A percentile compares a stretch with the other conserved stretches of the same genome.
Conservation (phyloP, 768 basidiomycete species). For the Rhizopogon salebrosus region DNA sequence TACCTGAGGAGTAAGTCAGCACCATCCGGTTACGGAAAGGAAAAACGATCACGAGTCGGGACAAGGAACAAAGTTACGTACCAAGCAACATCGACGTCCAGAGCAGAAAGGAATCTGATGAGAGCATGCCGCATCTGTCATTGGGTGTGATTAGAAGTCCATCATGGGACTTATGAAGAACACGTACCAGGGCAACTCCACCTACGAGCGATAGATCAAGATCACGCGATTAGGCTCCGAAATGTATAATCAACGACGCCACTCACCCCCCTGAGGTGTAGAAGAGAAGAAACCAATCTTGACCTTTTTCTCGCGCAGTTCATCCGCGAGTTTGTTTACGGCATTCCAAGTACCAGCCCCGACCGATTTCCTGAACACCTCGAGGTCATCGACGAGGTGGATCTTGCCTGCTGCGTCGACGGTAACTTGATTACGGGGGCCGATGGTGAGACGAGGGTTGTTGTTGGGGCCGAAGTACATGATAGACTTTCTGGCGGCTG, state of each 20-base stretch:
- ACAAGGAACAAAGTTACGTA: conserved; percentile 32
- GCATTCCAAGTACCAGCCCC: conserved; percentile 74
- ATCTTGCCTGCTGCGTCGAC: conserved; percentile 87
- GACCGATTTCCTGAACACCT: conserved; percentile 72
- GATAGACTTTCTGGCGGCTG: conserved; percentile 78
- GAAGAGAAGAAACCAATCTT: conserved; percentile 94
- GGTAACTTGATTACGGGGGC: conserved; percentile 79
- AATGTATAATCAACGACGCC: conserved; percentile 2
- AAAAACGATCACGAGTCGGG: not conserved
- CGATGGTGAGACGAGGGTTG: conserved; percentile 79
- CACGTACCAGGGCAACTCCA: conserved; percentile 85
- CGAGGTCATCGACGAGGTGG: conserved; percentile 78
- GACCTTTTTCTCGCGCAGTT: conserved; percentile 79
- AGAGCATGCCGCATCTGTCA: conserved; percentile 88
- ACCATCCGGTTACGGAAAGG: not conserved
- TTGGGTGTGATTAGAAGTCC: conserved; percentile 9
- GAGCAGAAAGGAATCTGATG: conserved; percentile 73
- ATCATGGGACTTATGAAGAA: conserved; percentile 10
- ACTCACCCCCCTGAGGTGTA: conserved; percentile 86
- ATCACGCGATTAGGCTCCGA: conserved; percentile 20
- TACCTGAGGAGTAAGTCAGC: conserved; percentile 47
- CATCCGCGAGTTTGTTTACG: conserved; percentile 76
- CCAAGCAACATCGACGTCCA: conserved; percentile 84
- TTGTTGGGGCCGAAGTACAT: conserved; percentile 81
- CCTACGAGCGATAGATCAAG: conserved; percentile 40